Base-by-base conservation (phyloP, 306 rosid genomes). In the Canavalia gladiata region DNA sequence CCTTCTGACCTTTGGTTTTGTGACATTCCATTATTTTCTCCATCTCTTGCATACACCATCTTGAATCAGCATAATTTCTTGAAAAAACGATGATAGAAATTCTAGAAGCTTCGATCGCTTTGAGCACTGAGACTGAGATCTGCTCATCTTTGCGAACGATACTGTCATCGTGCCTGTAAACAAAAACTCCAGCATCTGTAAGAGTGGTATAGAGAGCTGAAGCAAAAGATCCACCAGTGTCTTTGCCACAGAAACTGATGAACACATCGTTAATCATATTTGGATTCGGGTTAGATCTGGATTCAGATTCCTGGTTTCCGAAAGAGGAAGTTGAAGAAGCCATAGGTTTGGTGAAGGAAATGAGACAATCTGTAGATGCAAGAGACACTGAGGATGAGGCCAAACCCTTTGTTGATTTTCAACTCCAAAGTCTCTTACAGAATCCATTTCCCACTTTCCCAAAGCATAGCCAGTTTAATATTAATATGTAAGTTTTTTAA, bases 41-140 rank as follows among this genome's bases (percentile, higher is more conserved):
- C 42, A 77, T 30, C 71, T 50, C 79, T 25, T 51, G 9, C 6
- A 72, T 0, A 59, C 79, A 62, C 84, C 84, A 72, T 7, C 29
- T 3, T 0, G 80, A 81, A 7, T 2, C 25, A 8, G 51, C 80
- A 4, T 63, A 81, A 6, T 73, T 8, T 33, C 2, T 81, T 1
- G 84, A 81, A 29, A 81, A 73, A 18, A 81, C 64, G 0, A 81
- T 35, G 6, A 81, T 1, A 2, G 68, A n/a, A 1, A 81, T 64
- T 64, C 8, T 35, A 29, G 75, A 73, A n/a, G 4, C 0, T 41
- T 28, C 51, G 3, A 81, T 73, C 3, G 57, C 60, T 1, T 0
- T 3, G 31, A 33, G 29, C 29, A 4, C 28, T 52, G 57, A 52
- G 57, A 0, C 3, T 37, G 41, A 4, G 3, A 37, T 37, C 41